Conservation (phyloP, 2,329 filamentous ascomycete genomes). For the Colletotrichum eleusines region DNA sequence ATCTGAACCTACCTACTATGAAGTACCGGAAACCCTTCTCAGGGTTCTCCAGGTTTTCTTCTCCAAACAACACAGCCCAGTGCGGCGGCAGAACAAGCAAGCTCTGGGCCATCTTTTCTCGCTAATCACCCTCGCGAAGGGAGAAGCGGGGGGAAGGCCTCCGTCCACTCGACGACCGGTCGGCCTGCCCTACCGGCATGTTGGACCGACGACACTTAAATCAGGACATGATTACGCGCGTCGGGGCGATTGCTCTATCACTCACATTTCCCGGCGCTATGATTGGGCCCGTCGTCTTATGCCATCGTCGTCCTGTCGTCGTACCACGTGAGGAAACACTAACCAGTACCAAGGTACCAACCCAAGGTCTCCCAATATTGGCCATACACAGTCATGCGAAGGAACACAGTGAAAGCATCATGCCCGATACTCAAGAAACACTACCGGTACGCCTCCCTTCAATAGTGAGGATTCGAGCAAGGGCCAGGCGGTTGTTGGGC, state of each 20-base stretch:
- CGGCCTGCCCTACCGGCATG: neutral
- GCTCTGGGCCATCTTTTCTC: slow-evolving; percentile 1
- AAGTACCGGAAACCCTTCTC: neutral
- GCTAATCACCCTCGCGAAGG: slow-evolving; percentile 1
- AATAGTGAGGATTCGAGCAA: neutral
- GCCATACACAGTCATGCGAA: no score
- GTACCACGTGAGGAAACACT: neutral
- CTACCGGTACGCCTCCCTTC: neutral
- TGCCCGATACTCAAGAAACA: no score
- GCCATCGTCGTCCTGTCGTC: slow-evolving; percentile 3
- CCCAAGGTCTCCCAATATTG: no score
- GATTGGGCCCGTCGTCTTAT: slow-evolving; percentile 13
- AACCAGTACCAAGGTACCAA: no score
- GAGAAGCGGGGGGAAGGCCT: neutral
- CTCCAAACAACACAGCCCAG: slow-evolving; percentile 4
- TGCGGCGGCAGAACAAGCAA: neutral
- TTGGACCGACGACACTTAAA: no score
- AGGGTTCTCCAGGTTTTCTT: slow-evolving; percentile 3
- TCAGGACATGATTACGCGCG: no score
- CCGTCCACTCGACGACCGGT: neutral
- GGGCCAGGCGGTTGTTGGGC: neutral
- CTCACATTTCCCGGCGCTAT: neutral
- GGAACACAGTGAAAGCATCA: no score
- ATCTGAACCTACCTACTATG: no score
- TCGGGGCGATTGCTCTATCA: neutral